Conservation (phyloP, 148 eudicot genomes). For the Linanthus parryae region DNA sequence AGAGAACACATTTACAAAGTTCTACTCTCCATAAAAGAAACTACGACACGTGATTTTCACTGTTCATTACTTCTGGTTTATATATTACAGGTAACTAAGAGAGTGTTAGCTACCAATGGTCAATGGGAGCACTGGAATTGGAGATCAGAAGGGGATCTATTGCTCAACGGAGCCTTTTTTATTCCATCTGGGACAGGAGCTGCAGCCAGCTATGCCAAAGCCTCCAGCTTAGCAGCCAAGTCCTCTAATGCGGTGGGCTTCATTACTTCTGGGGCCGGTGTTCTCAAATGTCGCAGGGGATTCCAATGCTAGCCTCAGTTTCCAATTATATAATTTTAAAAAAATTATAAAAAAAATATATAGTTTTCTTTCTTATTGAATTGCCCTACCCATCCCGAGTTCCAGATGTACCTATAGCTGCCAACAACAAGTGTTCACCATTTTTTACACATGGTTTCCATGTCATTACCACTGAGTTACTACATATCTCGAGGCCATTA, state of each 20-base stretch:
- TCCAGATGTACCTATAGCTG: neutral
- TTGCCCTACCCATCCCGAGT: neutral
- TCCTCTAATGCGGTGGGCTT: slow-evolving; percentile 3
- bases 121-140: slow-evolving; percentile 9
- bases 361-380: too few relatives aligned
- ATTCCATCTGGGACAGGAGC: neutral
- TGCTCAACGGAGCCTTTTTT: slow-evolving; percentile 10
- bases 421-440: neutral
- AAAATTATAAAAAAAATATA: neutral
- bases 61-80: too few relatives aligned
- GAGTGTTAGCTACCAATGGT: neutral
- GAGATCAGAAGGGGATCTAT: slow-evolving; percentile 7
- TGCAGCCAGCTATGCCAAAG: slow-evolving; percentile 5
- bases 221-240: slow-evolving; percentile 11
- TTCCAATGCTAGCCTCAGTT: neutral
- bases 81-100: slow-evolving; percentile 12
- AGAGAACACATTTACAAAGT: neutral
- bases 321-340: neutral
- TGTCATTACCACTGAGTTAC: neutral
- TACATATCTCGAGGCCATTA: neutral
- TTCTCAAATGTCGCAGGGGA: slow-evolving; percentile 2
- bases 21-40: too few relatives aligned
- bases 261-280: neutral
- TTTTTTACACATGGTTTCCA: neutral
- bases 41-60: too few relatives aligned